phyloP scores from a whole-genome alignment of 108 stramenopile genomes.

The Aureococcus anophagefferens region DNA sequence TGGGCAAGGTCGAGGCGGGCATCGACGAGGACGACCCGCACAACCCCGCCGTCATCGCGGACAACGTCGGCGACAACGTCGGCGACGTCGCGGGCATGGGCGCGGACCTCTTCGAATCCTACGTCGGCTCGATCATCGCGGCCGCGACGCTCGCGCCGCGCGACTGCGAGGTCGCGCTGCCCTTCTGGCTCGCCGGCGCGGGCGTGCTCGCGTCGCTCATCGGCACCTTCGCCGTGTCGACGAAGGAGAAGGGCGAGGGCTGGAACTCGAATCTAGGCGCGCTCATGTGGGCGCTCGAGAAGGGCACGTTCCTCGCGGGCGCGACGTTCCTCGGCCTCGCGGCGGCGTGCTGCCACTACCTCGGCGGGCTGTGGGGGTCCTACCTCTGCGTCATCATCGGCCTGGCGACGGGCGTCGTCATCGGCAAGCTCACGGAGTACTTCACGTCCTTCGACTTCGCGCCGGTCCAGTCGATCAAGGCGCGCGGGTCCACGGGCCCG shows the following conservation, averaged over 20 bases:
- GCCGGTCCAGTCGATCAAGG: conserved; percentile 68
- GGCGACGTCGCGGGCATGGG: conserved; percentile 92
- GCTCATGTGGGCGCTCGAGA: conserved; percentile 57
- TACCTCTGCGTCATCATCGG: conserved; percentile 73
- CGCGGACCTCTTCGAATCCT: conserved; percentile 88
- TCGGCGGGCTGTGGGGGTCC: conserved; percentile 36
- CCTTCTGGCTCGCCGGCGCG: conserved; percentile 70
- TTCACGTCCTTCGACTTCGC: conserved; percentile 76
- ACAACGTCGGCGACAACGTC: conserved; percentile 96
- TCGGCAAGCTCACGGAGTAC: conserved; percentile 86
- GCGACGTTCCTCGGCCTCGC: conserved; percentile 45
- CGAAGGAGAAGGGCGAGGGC: neutral
- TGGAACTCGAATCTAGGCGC: neutral
- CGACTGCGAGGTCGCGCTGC: conserved; percentile 61
- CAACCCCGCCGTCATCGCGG: conserved; percentile 96
- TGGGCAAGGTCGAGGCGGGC: conserved; percentile 88
- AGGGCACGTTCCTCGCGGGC: conserved; percentile 63
- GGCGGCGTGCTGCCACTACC: conserved; percentile 38
- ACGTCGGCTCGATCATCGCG: conserved; percentile 79
- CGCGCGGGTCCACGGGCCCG: conserved; percentile 74
- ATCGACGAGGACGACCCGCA: conserved; percentile 94
- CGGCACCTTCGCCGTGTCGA: conserved; percentile 50
- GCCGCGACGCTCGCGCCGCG: conserved; percentile 66
- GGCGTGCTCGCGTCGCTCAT: conserved; percentile 74
- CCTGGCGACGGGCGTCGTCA: conserved; percentile 70